These are phyloP conservation scores for Ensete ventricosum DNA, from an alignment of 176 grass and related monocot species.

Conservation along the genomic window DNA sequence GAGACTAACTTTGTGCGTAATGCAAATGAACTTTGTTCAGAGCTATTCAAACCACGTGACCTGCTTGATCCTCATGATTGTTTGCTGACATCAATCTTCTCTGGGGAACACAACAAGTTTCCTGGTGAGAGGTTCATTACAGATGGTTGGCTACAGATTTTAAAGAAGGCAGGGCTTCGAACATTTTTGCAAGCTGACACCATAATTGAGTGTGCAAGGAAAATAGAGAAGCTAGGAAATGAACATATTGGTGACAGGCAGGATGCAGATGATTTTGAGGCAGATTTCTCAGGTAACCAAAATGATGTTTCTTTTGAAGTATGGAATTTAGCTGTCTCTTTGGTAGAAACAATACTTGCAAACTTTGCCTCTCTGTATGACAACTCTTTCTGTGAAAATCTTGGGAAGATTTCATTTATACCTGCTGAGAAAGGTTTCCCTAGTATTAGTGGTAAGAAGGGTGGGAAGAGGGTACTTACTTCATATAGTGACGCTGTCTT, in stretches of 20 bases:
- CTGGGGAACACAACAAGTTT: constrained; percentile 63
- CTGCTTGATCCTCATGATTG: constrained; percentile 77
- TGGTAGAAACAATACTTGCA: constrained; percentile 64
- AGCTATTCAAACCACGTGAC: constrained; percentile 73
- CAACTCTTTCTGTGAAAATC: constrained; percentile 75
- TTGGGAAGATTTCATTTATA: constrained; percentile 79
- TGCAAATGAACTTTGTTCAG: constrained; percentile 59
- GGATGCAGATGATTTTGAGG: constrained; percentile 64
- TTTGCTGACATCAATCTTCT: constrained; percentile 73
- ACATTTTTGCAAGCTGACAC: constrained; percentile 73
- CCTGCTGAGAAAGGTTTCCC: constrained; percentile 96
- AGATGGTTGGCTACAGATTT: constrained; percentile 78
- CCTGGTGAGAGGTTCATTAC: constrained; percentile 68
- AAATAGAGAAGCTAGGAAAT: constrained; percentile 72
- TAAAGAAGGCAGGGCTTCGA: constrained; percentile 71
- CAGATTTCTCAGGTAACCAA: constrained; percentile 41
- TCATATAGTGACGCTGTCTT: constrained; percentile 78
- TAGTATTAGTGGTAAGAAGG: constrained; percentile 93
- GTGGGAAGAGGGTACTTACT: constrained; percentile 73
- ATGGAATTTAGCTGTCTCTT: constrained; percentile 75
- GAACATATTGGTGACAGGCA: constrained; percentile 38
- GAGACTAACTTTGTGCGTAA: constrained; percentile 68
- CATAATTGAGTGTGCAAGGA: constrained; percentile 70
- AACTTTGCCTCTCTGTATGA: constrained; percentile 89
- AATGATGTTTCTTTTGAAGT: constrained; percentile 80